Evolutionary conservation across 2,329 filamentous ascomycete species (phyloP).

Genomic region (Aspergillus novoparasiticus): DNA sequence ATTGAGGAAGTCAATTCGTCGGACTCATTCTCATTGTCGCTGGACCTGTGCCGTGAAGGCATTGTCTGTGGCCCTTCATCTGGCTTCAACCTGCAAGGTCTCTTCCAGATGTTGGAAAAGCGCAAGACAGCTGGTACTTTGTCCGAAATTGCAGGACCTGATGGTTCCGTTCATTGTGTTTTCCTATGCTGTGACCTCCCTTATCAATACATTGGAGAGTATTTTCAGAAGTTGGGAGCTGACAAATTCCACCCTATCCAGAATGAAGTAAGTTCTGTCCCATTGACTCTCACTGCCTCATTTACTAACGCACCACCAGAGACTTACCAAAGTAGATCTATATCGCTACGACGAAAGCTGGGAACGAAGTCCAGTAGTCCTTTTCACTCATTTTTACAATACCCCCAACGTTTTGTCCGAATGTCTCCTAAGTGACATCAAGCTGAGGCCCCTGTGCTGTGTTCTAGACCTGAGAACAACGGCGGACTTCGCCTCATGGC

Average conservation of each 20-base stretch:
- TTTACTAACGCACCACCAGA: conserved; percentile 31
- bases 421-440: conserved; percentile 25
- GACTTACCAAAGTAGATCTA: conserved; percentile 53
- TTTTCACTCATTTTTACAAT: conserved; percentile 44
- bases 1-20: conserved; percentile 60
- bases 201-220: conserved; percentile 64
- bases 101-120: conserved; percentile 54
- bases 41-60: conserved; percentile 59
- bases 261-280: conserved; percentile 43
- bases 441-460: conserved; percentile 32
- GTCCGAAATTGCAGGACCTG: conserved; percentile 45
- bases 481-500: conserved; percentile 46
- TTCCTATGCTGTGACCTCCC: conserved; percentile 67
- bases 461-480: conserved; percentile 51
- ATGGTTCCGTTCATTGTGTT: conserved; percentile 55
- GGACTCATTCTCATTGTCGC: conserved; percentile 56
- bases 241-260: conserved; percentile 54
- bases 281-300: neutral
- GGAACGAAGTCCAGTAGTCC: conserved; percentile 49
- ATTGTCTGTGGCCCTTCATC: conserved; percentile 64
- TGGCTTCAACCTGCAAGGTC: conserved; percentile 59
- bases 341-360: conserved; percentile 60
- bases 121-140: conserved; percentile 51
- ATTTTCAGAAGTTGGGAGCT: conserved; percentile 58
- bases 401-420: conserved; percentile 23